These are phyloP conservation scores for Kingdonia uniflora DNA, from an alignment of 164 flowering plant genomes.

Conservation along the genomic window DNA sequence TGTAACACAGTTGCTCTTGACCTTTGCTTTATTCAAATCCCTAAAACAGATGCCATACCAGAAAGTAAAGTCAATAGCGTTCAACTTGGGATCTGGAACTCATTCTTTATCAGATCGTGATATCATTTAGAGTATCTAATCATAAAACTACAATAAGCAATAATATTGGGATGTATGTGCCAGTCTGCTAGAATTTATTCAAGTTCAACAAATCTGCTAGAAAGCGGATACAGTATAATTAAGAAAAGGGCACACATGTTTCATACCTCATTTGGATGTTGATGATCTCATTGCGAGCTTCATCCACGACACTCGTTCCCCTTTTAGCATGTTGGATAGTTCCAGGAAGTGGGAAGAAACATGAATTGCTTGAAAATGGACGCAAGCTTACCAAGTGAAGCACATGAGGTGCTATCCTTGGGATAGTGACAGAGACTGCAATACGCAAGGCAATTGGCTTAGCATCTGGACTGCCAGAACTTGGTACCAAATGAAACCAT, in stretches of 20 bases:
- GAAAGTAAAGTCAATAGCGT: too few relatives aligned
- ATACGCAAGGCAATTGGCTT: constrained; percentile 51
- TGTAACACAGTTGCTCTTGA: constrained; percentile 7
- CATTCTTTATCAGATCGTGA: too few relatives aligned
- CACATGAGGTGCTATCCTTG: constrained; percentile 34
- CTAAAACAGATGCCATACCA: constrained; percentile 27
- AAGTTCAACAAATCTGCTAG: too few relatives aligned
- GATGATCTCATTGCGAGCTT: constrained; percentile 39
- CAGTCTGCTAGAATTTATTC: too few relatives aligned
- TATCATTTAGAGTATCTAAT: too few relatives aligned
- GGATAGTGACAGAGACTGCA: constrained; percentile 62
- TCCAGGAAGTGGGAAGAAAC: constrained; percentile 42
- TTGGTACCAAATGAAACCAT: constrained; percentile 60
- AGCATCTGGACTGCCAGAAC: constrained; percentile 21
- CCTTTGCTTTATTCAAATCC: constrained; percentile 24
- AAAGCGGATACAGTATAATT: too few relatives aligned
- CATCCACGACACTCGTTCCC: constrained; percentile 48
- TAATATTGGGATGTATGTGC: too few relatives aligned
- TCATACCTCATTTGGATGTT: constrained; percentile 79
- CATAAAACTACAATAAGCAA: too few relatives aligned
- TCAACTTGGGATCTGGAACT: too few relatives aligned
- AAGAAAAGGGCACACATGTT: background rate
- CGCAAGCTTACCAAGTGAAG: constrained; percentile 45
- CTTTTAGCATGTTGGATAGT: constrained; percentile 32
- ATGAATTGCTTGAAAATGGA: constrained; percentile 30